phyloP scores from a whole-genome alignment of 2,329 filamentous ascomycete species.

The Whalleya microplaca region DNA sequence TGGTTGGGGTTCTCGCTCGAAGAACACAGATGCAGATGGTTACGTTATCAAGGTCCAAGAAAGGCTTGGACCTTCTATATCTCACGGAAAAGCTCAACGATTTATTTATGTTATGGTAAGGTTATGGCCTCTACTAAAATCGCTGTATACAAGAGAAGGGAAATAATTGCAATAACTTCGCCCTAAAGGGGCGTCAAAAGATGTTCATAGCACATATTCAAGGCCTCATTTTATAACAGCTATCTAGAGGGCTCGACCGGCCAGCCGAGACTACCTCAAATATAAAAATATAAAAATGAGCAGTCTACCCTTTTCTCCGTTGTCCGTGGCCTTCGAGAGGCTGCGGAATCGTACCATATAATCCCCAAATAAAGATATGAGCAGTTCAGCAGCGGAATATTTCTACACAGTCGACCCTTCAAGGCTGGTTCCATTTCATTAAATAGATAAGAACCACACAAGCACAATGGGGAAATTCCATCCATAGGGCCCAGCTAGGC shows the following conservation, averaged over 20 bases:
- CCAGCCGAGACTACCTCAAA: neutral
- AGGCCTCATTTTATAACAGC: neutral
- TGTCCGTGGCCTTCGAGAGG: neutral
- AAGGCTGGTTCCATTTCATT: constrained; percentile 14
- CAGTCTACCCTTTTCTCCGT: neutral
- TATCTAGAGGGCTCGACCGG: neutral
- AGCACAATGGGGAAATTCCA: constrained; percentile 13
- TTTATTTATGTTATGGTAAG: too few relatives aligned
- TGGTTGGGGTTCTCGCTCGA: too few relatives aligned
- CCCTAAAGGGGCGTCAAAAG: neutral
- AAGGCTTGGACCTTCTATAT: too few relatives aligned
- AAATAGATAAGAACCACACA: constrained; percentile 5
- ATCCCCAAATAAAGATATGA: constrained; percentile 6
- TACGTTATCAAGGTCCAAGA: too few relatives aligned
- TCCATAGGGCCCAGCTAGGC: constrained; percentile 19
- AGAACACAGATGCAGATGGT: too few relatives aligned
- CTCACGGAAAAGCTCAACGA: too few relatives aligned
- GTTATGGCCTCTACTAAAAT: too few relatives aligned
- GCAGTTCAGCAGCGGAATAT: constrained; percentile 6
- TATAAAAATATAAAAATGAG: neutral
- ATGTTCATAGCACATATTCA: neutral
- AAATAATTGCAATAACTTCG: neutral
- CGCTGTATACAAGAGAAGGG: too few relatives aligned
- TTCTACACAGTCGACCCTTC: constrained; percentile 20
- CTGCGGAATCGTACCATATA: neutral